Percentiles rank a stretch among this genome's conserved stretches.
Conservation (phyloP, 306 rosid genomes). For the Vigna mungo region DNA sequence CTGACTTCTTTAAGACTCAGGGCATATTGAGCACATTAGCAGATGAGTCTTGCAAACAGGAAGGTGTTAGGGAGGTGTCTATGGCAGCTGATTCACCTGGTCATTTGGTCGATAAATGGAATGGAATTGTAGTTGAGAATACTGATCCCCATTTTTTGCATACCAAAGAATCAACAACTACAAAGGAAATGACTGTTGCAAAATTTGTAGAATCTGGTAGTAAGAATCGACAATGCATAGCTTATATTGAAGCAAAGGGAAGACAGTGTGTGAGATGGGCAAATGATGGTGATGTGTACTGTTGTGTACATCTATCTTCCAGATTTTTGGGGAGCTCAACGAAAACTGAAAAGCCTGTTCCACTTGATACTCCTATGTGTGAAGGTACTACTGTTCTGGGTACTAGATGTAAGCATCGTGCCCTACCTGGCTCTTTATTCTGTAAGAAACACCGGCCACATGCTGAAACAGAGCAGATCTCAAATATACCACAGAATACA, state of each 20-base stretch:
- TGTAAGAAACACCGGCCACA: slow-evolving; percentile 93
- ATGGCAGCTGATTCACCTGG: slow-evolving; percentile 49
- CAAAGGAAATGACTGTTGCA: slow-evolving; percentile 48
- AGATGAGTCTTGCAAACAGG: slow-evolving; percentile 60
- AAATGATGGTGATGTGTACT: slow-evolving; percentile 96
- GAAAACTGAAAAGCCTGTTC: slow-evolving; percentile 59
- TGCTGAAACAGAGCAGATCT: slow-evolving; percentile 54
- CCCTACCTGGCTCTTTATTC: slow-evolving; percentile 74
- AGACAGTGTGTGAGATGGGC: slow-evolving; percentile 99
- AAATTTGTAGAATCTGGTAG: slow-evolving; percentile 62
- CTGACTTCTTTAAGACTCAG: slow-evolving; percentile 65
- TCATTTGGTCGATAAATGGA: slow-evolving; percentile 67
- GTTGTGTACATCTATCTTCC: slow-evolving; percentile 94
- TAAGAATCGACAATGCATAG: slow-evolving; percentile 85
- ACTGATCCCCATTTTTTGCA: slow-evolving; percentile 54
- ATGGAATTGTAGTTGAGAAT: slow-evolving; percentile 61
- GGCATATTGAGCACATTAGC: slow-evolving; percentile 57
- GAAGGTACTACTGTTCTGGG: slow-evolving; percentile 99
- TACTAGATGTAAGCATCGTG: slow-evolving; percentile 90
- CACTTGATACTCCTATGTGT: slow-evolving; percentile 83
- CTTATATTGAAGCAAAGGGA: slow-evolving; percentile 94
- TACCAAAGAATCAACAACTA: slow-evolving; percentile 69
- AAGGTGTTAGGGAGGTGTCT: slow-evolving; percentile 54
- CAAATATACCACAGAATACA: slow-evolving; percentile 54
- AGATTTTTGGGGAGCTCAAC: slow-evolving; percentile 78